Percentiles rank a stretch among this genome's conserved stretches.
These are phyloP conservation scores for Falciphora oryzae DNA, from an alignment of 2,329 filamentous ascomycete species.

Conservation along the genomic window DNA sequence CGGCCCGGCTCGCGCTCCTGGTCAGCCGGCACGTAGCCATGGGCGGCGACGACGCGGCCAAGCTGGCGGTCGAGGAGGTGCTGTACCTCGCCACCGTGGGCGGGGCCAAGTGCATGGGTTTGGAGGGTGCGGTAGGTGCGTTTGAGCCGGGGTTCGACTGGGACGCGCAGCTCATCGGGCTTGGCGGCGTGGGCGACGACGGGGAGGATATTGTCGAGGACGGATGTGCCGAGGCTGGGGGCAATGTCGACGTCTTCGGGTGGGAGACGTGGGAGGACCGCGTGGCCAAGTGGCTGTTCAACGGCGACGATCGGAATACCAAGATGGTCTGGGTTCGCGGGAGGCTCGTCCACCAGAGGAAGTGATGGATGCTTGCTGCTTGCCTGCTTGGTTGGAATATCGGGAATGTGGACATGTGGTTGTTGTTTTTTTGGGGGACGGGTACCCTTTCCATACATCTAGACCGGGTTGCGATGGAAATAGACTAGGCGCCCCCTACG, in stretches of 20 bases:
- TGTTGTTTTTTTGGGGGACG: too few relatives aligned
- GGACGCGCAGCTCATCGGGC: slow-evolving; percentile 78
- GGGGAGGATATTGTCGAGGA: slow-evolving; percentile 17
- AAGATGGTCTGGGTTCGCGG: slow-evolving; percentile 85
- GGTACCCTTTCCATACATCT: too few relatives aligned
- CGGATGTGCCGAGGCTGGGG: slow-evolving; percentile 24
- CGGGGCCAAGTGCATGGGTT: slow-evolving; percentile 73
- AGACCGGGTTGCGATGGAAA: too few relatives aligned
- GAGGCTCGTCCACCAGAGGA: slow-evolving; percentile 63
- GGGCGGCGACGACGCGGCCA: slow-evolving; percentile 47
- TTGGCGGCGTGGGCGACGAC: slow-evolving; percentile 45
- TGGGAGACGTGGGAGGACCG: slow-evolving; percentile 84
- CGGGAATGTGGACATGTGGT: too few relatives aligned
- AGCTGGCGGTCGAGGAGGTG: slow-evolving; percentile 78
- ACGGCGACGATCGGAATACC: slow-evolving; percentile 89
- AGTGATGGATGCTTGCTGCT: background rate
- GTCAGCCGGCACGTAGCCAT: slow-evolving; percentile 69
- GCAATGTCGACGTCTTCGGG: slow-evolving; percentile 82
- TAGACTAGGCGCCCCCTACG: too few relatives aligned
- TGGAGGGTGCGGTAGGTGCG: slow-evolving; percentile 65
- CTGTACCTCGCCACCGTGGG: slow-evolving; percentile 84
- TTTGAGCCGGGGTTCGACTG: slow-evolving; percentile 86
- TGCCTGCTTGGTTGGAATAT: slow-evolving; percentile 11
- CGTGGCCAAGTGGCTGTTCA: slow-evolving; percentile 91
- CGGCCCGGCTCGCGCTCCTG: slow-evolving; percentile 74